These are phyloP conservation scores for Blastocystis sp. DNA, from an alignment of 352 stramenopile genomes.

Conservation along the genomic window DNA sequence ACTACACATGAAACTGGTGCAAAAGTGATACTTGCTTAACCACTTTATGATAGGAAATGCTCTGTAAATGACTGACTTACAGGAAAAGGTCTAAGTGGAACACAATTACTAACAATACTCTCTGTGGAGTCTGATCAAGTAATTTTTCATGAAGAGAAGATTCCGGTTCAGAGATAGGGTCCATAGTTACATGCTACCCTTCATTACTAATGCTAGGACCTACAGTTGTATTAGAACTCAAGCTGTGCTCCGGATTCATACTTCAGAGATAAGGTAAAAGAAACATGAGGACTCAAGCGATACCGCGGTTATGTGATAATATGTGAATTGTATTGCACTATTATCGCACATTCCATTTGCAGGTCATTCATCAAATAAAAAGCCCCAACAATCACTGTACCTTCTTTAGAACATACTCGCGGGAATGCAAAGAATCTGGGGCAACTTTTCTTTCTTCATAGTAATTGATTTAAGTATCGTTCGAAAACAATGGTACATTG, in stretches of 20 bases:
- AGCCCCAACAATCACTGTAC: neutral
- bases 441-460: neutral
- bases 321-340: too few relatives aligned
- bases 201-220: neutral
- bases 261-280: neutral
- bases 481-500: neutral
- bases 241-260: neutral
- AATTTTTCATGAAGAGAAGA: neutral
- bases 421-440: too few relatives aligned
- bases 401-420: too few relatives aligned
- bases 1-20: neutral
- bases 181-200: neutral
- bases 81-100: neutral
- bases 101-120: neutral
- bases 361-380: neutral
- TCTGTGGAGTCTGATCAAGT: neutral
- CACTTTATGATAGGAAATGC: constrained; percentile 23
- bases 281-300: too few relatives aligned
- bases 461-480: neutral
- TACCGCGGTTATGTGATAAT: too few relatives aligned
- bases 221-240: neutral
- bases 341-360: neutral
- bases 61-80: neutral
- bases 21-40: neutral
- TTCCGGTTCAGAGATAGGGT: neutral